Conservation (phyloP, 2,329 filamentous ascomycete species). For the Diaporthe humulicola region DNA sequence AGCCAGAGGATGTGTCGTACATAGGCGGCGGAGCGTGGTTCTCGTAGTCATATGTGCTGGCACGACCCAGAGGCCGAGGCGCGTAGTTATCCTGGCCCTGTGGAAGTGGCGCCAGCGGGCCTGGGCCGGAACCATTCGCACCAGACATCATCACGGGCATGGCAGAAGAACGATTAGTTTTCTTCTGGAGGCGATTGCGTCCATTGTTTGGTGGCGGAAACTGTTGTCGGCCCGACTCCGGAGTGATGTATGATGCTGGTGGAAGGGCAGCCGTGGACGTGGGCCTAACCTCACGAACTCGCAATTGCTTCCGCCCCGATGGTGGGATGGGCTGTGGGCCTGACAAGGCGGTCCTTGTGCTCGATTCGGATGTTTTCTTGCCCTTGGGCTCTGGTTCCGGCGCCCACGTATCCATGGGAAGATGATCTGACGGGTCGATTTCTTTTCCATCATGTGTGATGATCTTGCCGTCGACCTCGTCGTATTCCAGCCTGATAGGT, state of each 20-base stretch:
- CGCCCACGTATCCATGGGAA: slow-evolving; percentile 83
- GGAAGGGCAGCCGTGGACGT: slow-evolving; percentile 59
- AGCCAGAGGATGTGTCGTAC: slow-evolving; percentile 48
- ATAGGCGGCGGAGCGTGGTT: slow-evolving; percentile 59
- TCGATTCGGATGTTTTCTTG: slow-evolving; percentile 51
- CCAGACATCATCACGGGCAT: slow-evolving; percentile 52
- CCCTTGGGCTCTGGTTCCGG: slow-evolving; percentile 78
- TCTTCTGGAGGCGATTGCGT: slow-evolving; percentile 77
- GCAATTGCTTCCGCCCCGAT: slow-evolving; percentile 65
- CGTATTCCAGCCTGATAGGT: slow-evolving; percentile 53
- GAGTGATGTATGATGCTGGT: slow-evolving; percentile 45
- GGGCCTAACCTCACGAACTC: slow-evolving; percentile 61
- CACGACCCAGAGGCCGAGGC: slow-evolving; percentile 58
- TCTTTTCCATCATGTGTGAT: slow-evolving; percentile 82
- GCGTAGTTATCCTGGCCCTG: slow-evolving; percentile 64
- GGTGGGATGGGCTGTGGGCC: slow-evolving; percentile 67
- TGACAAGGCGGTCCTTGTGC: slow-evolving; percentile 60
- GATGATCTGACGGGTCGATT: slow-evolving; percentile 84
- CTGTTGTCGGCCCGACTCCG: slow-evolving; percentile 45
- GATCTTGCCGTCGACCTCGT: slow-evolving; percentile 76
- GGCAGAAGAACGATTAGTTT: slow-evolving; percentile 61
- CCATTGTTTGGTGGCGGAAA: slow-evolving; percentile 54
- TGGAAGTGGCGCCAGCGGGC: slow-evolving; percentile 67
- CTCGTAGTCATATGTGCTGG: slow-evolving; percentile 68
- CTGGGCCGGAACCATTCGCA: slow-evolving; percentile 52